Percentiles rank a stretch among this genome's conserved stretches.
Conservation (phyloP, 257 asterid genomes). For the Paraleonurus japonicus region DNA sequence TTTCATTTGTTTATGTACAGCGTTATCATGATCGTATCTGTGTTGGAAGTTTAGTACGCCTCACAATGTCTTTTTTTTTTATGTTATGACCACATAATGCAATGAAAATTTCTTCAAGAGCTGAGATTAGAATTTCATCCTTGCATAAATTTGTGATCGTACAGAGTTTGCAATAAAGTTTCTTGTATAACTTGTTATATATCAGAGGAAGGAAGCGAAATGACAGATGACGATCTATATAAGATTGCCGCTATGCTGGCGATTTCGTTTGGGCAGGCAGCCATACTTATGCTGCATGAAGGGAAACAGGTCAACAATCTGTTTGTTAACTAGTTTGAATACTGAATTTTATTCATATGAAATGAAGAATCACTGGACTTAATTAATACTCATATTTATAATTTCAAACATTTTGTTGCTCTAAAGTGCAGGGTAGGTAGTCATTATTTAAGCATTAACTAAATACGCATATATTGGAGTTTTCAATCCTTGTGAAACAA, state of each 20-base stretch:
- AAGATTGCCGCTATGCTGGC: constrained; percentile 44
- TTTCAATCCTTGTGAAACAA: not conserved
- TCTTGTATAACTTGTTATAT: constrained; percentile 15
- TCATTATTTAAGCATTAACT: not conserved
- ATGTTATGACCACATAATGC: not conserved
- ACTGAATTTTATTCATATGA: not conserved
- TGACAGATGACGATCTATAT: constrained; percentile 52
- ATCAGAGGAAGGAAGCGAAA: constrained; percentile 63
- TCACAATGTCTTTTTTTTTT: not conserved
- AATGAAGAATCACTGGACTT: constrained; percentile 3
- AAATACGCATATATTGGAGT: not conserved
- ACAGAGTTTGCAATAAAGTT: not conserved
- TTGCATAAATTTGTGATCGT: not conserved
- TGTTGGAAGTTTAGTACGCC: not conserved
- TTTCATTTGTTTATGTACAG: not conserved
- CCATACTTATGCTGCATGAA: constrained; percentile 42
- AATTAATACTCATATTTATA: not conserved
- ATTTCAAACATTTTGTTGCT: not conserved
- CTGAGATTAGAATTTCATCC: constrained; percentile 4
- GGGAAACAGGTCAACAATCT: constrained; percentile 53
- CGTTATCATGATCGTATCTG: not conserved
- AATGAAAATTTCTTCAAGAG: constrained; percentile 1
- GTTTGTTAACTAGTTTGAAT: constrained; percentile 4
- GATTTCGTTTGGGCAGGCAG: constrained; percentile 39
- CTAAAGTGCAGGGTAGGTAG: not conserved